phyloP scores from a whole-genome alignment of 1,139 yeast species.

The Kazachstania sp. region DNA sequence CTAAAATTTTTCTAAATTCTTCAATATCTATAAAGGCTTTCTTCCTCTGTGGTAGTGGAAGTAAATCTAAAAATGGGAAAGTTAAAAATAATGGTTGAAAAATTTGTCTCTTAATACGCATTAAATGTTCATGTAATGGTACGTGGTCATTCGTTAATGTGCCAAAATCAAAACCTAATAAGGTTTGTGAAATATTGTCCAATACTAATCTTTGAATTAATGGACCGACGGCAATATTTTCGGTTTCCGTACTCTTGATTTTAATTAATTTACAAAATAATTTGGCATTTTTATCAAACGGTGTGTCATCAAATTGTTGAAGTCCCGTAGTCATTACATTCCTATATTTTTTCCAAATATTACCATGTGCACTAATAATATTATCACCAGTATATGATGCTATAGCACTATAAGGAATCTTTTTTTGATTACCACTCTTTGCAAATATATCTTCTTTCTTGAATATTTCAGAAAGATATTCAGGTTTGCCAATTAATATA shows the following conservation, averaged over 20 bases:
- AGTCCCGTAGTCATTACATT: constrained; percentile 40
- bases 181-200: constrained; percentile 44
- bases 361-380: constrained; percentile 53
- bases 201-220: constrained; percentile 41
- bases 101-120: constrained; percentile 44
- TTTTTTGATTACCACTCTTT: constrained; percentile 53
- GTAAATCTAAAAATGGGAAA: constrained; percentile 45
- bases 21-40: constrained; percentile 40
- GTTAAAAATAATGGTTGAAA: constrained; percentile 48
- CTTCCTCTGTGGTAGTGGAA: constrained; percentile 44
- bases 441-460: constrained; percentile 44
- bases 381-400: constrained; percentile 56
- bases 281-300: constrained; percentile 34
- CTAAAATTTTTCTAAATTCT: constrained; percentile 36
- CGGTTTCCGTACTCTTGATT: neutral
- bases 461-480: constrained; percentile 40
- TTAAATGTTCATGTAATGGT: constrained; percentile 36
- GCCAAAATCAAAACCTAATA: constrained; percentile 43
- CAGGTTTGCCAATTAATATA: constrained; percentile 45
- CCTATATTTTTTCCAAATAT: constrained; percentile 46
- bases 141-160: constrained; percentile 30
- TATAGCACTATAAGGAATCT: constrained; percentile 49
- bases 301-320: constrained; percentile 40
- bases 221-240: constrained; percentile 32
- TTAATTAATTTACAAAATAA: constrained; percentile 24